Evolutionary conservation across 2,329 filamentous ascomycete species (phyloP), one percentile per base, ranked within the genome.

Genomic region (Anthostomella pinea): DNA sequence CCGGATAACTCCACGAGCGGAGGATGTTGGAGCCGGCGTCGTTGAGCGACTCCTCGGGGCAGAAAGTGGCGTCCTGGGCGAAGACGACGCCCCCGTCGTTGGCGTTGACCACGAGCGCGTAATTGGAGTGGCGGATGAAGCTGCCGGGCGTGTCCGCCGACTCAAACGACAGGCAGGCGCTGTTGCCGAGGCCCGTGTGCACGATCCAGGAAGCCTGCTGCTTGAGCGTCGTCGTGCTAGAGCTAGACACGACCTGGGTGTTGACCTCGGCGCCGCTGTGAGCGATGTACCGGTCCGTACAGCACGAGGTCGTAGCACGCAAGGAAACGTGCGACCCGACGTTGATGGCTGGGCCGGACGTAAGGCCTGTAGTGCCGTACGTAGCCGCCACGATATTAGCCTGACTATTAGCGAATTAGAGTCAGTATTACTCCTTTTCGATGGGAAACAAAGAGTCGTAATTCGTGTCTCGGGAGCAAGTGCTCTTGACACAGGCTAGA

Each of bases 371-470:
- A 6, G 49, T 54, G 61, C 68, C 67, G 40, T 83, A 83, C 40
- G 68, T 68, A 11, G 77, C 77, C 0, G 73, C 73, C 0, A 75
- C 75, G 39, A 82, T 73, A 49, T 82, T 65, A 32, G 71, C 75
- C 56, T 80, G 77, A n/a, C n/a, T n/a, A n/a, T n/a, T n/a, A n/a
- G n/a, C n/a, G n/a, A n/a, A n/a, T n/a, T n/a, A n/a, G n/a, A n/a
- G n/a, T n/a, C n/a, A n/a, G n/a, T n/a, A n/a, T n/a, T n/a, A n/a
- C n/a, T n/a, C n/a, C n/a, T n/a, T n/a, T n/a, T n/a, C n/a, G n/a
- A n/a, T n/a, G n/a, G n/a, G n/a, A n/a, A n/a, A n/a, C n/a, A n/a
- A n/a, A n/a, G n/a, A n/a, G n/a, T n/a, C n/a, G n/a, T n/a, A n/a
- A n/a, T n/a, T n/a, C n/a, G n/a, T n/a, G n/a, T n/a, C n/a, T n/a